phyloP scores from a whole-genome alignment of 805 yeast species.

The Yamadazyma akitaensis region DNA sequence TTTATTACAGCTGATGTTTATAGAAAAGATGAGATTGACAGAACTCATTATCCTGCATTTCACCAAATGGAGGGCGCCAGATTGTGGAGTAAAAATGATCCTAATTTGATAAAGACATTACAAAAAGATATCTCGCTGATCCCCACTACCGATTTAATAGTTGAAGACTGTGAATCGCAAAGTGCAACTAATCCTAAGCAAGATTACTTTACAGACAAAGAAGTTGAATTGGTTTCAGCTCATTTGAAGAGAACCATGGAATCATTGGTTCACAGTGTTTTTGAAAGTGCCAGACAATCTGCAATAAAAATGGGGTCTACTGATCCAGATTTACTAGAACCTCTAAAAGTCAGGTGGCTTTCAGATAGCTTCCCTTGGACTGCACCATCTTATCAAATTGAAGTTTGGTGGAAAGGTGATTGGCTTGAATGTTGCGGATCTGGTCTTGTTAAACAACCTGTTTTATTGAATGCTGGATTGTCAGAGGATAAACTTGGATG shows the following conservation, averaged over 20 bases:
- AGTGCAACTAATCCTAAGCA: constrained; percentile 73
- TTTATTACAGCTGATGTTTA: constrained; percentile 94
- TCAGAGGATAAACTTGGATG: constrained; percentile 69
- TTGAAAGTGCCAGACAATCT: constrained; percentile 63
- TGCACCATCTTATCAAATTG: constrained; percentile 96
- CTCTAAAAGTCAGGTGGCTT: constrained; percentile 88
- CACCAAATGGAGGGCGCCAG: constrained; percentile 98
- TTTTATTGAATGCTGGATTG: constrained; percentile 69
- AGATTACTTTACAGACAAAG: constrained; percentile 63
- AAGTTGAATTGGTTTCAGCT: constrained; percentile 63
- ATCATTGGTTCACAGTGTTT: constrained; percentile 75
- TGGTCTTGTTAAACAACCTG: constrained; percentile 82
- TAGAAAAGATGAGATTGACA: constrained; percentile 90
- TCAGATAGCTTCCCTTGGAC: constrained; percentile 98
- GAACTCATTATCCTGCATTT: constrained; percentile 95
- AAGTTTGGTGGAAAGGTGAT: constrained; percentile 97
- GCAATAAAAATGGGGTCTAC: constrained; percentile 59
- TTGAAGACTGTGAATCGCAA: constrained; percentile 59
- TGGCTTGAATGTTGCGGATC: constrained; percentile 98
- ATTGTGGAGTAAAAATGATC: constrained; percentile 62
- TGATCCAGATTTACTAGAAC: constrained; percentile 61
- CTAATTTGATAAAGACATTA: constrained; percentile 39
- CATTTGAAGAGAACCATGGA: constrained; percentile 89
- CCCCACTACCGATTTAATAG: constrained; percentile 66
- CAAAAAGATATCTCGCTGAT: constrained; percentile 57